phyloP scores from a whole-genome alignment of 2,329 filamentous ascomycete species.

The Decorospora gaudefroyi region DNA sequence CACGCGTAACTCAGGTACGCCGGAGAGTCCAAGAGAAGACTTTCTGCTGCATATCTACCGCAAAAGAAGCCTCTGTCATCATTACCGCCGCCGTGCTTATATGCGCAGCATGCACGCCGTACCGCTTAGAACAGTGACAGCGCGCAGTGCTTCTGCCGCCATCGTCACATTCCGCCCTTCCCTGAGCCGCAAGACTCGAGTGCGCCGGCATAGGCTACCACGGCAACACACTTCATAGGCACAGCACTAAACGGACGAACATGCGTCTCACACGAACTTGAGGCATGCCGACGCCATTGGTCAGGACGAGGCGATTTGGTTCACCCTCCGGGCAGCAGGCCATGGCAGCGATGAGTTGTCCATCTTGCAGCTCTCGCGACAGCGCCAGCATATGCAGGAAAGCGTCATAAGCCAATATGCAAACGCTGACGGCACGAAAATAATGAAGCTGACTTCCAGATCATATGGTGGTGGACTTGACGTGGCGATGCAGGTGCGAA shows the following conservation, averaged over 20 bases:
- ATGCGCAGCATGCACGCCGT: constrained; percentile 32
- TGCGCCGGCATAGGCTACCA: constrained; percentile 12
- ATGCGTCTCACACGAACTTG: constrained; percentile 19
- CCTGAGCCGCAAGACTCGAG: constrained; percentile 22
- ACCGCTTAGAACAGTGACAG: constrained; percentile 28
- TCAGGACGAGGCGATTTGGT: constrained; percentile 15
- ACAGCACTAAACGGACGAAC: constrained; percentile 17
- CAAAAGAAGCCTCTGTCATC: constrained; percentile 10
- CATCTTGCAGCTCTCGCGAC: constrained; percentile 18
- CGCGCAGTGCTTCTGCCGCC: constrained; percentile 24
- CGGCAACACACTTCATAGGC: constrained; percentile 28
- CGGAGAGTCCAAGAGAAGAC: neutral
- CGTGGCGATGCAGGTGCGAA: too few relatives aligned
- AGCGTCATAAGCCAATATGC: constrained; percentile 27
- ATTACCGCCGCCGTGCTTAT: constrained; percentile 33
- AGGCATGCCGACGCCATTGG: constrained; percentile 11
- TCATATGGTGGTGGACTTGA: constrained; percentile 10
- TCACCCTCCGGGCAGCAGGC: constrained; percentile 24
- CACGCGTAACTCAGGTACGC: constrained; percentile 21
- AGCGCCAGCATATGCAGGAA: constrained; percentile 28
- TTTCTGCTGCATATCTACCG: constrained; percentile 1
- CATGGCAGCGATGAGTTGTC: constrained; percentile 44
- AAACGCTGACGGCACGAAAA: constrained; percentile 12
- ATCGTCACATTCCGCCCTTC: constrained; percentile 25
- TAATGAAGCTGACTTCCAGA: constrained; percentile 30